Evolutionary conservation across 108 stramenopile genomes (phyloP).

Genomic region (Nitzschia palea): DNA sequence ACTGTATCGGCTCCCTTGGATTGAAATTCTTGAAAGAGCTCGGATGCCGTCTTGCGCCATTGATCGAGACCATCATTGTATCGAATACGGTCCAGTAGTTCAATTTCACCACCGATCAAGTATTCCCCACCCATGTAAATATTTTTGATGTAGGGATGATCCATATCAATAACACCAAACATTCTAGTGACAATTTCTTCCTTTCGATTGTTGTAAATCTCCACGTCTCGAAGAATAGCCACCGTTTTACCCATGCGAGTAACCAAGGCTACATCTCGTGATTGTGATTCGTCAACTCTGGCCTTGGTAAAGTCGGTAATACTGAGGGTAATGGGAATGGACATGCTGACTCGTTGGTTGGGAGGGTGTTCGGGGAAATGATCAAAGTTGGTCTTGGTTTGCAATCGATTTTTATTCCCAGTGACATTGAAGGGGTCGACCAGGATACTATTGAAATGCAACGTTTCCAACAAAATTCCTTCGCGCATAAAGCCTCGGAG

Average conservation of each 20-base stretch:
- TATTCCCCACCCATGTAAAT: conserved; percentile 95
- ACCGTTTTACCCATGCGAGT: conserved; percentile 94
- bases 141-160: conserved; percentile 95
- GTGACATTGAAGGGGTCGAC: conserved; percentile 96
- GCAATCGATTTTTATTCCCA: conserved; percentile 75
- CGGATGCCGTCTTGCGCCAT: conserved; percentile 93
- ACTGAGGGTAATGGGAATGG: conserved; percentile 93
- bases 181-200: conserved; percentile 96
- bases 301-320: conserved; percentile 89
- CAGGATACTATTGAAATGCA: conserved; percentile 96
- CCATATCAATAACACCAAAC: conserved; percentile 96
- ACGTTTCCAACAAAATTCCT: conserved; percentile 91
- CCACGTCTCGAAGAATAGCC: conserved; percentile 91
- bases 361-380: conserved; percentile 64
- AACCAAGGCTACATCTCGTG: conserved; percentile 86
- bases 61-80: conserved; percentile 99
- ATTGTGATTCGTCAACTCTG: conserved; percentile 70
- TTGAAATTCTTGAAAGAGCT: conserved; percentile 92
- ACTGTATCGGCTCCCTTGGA: conserved; percentile 96
- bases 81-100: conserved; percentile 91
- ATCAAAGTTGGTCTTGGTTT: conserved; percentile 80
- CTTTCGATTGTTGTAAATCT: conserved; percentile 96
- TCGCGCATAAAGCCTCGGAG: conserved; percentile 99
- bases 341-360: conserved; percentile 88
- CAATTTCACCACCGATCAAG: conserved; percentile 94